Conservation (phyloP, 1,139 yeast species). For the Yamadazyma jaroonii region DNA sequence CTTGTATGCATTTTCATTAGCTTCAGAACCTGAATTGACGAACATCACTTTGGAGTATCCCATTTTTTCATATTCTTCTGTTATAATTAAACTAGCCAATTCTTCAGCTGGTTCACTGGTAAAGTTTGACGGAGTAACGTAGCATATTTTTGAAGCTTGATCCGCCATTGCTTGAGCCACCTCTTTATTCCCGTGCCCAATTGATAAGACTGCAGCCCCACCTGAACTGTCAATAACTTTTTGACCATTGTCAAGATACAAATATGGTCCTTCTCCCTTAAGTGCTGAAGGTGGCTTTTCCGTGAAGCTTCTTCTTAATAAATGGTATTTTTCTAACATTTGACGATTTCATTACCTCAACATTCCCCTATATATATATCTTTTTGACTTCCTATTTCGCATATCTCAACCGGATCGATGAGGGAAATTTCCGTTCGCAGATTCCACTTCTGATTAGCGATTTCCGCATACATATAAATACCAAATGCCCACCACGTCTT, state of each 20-base stretch:
- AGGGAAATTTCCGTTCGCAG: neutral
- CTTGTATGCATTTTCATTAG: constrained; percentile 57
- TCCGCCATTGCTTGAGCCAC: constrained; percentile 42
- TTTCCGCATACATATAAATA: neutral
- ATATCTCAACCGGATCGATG: neutral
- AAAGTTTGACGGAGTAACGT: constrained; percentile 41
- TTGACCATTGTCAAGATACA: constrained; percentile 2
- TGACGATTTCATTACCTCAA: no score
- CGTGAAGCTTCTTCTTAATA: constrained; percentile 2
- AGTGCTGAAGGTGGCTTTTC: constrained; percentile 1
- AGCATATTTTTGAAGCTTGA: constrained; percentile 41
- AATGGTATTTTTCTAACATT: constrained; percentile 2
- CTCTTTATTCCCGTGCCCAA: constrained; percentile 55
- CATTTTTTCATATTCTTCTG: constrained; percentile 29
- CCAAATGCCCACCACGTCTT: no score
- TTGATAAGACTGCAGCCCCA: constrained; percentile 61
- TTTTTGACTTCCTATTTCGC: no score
- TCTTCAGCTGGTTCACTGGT: constrained; percentile 44
- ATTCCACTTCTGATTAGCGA: neutral
- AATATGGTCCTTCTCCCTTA: constrained; percentile 2
- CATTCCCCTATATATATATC: no score
- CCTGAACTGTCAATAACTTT: constrained; percentile 49
- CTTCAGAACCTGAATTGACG: constrained; percentile 59
- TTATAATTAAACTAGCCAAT: constrained; percentile 46
- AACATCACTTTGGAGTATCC: constrained; percentile 43